Evolutionary conservation across 257 asterid species (phyloP), one percentile per base, ranked within the genome.

Genomic region (Verbena officinalis): DNA sequence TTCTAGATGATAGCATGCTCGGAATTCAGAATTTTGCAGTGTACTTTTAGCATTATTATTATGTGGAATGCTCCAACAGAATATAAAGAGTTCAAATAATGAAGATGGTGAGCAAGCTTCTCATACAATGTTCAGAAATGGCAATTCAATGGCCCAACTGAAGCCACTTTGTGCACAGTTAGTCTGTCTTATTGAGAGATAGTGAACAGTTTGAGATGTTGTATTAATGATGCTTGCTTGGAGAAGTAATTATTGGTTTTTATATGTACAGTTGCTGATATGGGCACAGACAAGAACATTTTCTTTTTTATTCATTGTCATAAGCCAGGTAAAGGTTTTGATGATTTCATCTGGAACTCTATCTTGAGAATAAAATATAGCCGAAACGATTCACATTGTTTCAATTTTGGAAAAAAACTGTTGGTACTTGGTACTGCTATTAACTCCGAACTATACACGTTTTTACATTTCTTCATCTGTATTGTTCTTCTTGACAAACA

Each of bases 1-100:
- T 59, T 79, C 91, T 36, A 88, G 97, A 79, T 91, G 81, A 86
- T 77, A 27, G 71, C 59, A 55, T 49, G 65, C 43, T 33, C 31
- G 33, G 42, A 36, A 9, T 12, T 34, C 33, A 43, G 45, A 48
- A 27, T 27, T 8, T 33, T 30, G 2, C 39, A 48, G 5, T 30
- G 20, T 55, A 23, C 49, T 45, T 40, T 64, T 68, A 51, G 38
- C 49, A 30, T 44, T 33, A 46, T 64, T 42, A 30, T 44, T 33
- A 46, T 64, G 76, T 50, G 60, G 40, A 22, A 20, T 45, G 40
- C 43, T 66, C 69, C 45, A 54, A 57, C 19, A 17, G 21, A 62
- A 20, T 48, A 51, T 38, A 7, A 48, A 36, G 48, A 36, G 22
- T 65, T 34, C 8, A 15, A 12, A 55, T 46, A 34, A 51, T 50